A percentile compares a stretch with the other conserved stretches of the same genome.
These are phyloP conservation scores for Comarum palustre DNA, from an alignment of 306 rosid genomes.

Conservation along the genomic window DNA sequence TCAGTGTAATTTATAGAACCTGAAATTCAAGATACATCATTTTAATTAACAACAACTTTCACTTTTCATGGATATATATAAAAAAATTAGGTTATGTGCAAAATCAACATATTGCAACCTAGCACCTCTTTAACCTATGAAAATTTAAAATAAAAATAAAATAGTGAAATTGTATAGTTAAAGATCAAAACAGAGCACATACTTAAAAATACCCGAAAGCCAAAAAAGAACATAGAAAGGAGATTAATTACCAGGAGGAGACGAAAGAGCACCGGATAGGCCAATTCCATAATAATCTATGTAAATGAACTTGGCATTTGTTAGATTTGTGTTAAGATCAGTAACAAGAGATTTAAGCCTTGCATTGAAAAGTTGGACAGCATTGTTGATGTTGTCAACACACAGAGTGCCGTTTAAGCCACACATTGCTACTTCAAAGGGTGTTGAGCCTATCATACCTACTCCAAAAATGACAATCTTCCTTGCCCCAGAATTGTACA, in stretches of 20 bases:
- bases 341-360: conserved; percentile 30
- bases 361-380: conserved; percentile 21
- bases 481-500: conserved; percentile 23
- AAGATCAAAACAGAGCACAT: too few species aligned
- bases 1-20: conserved; percentile 1
- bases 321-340: conserved; percentile 12
- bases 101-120: too few species aligned
- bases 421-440: conserved; percentile 3
- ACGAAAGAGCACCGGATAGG: not conserved
- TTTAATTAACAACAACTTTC: too few species aligned
- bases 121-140: too few species aligned
- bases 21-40: not conserved
- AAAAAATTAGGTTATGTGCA: too few species aligned
- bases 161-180: too few species aligned
- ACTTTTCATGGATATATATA: too few species aligned
- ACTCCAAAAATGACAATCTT: conserved; percentile 18
- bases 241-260: not conserved
- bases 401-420: conserved; percentile 27
- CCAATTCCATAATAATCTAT: conserved; percentile 18
- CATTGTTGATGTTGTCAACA: conserved; percentile 26
- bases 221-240: not conserved
- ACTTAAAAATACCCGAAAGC: too few species aligned
- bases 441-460: conserved; percentile 30
- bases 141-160: too few species aligned
- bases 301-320: conserved; percentile 30